Evolutionary conservation across 2,329 filamentous ascomycete species (phyloP), one percentile per base, ranked within the genome.

Genomic region (Hypoxylon sp.): DNA sequence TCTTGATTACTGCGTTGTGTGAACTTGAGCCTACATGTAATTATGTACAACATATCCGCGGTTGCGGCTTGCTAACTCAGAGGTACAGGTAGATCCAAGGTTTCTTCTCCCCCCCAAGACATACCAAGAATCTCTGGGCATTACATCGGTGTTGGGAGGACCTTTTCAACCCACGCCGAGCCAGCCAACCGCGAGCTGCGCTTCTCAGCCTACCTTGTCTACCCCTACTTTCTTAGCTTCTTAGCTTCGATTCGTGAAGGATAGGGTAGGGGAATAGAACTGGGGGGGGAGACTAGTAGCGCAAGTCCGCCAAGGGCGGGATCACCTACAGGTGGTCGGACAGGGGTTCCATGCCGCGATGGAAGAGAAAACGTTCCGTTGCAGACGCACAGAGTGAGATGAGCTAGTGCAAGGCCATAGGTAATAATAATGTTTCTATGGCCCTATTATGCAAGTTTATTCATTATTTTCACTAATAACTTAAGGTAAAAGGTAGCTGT

Each of bases 241-340:
- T 65, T 71, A 71, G 69, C 69, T 70, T 70, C 69, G 69, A 71
- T 71, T 69, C 63, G 61, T 53, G 69, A 65, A 39, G 46, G 61
- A 59, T 60, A 59, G 17, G 33, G 44, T 59, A 58, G 42, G 67
- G 61, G 51, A 58, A 61, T 55, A 67, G 59, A 67, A 67, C 67
- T 66, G 70, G 73, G 67, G 64, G 55, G 29, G 63, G 51, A 42
- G 31, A 44, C 51, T 54, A 57, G 62, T 63, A 51, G 61, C 65
- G 47, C 66, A 70, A 66, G 71, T 67, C 72, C 71, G 71, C 73
- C 68, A 74, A 74, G 71, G 67, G 73, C 73, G 73, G 73, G 72
- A 75, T 75, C 73, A 72, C 72, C 47, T 68, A 73, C 72, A 74
- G 63, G 63, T 68, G 63, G 39, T 66, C 26, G 47, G 68, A 71